These are phyloP conservation scores for Canavalia gladiata DNA, from an alignment of 306 rosid species.

Conservation along the genomic window DNA sequence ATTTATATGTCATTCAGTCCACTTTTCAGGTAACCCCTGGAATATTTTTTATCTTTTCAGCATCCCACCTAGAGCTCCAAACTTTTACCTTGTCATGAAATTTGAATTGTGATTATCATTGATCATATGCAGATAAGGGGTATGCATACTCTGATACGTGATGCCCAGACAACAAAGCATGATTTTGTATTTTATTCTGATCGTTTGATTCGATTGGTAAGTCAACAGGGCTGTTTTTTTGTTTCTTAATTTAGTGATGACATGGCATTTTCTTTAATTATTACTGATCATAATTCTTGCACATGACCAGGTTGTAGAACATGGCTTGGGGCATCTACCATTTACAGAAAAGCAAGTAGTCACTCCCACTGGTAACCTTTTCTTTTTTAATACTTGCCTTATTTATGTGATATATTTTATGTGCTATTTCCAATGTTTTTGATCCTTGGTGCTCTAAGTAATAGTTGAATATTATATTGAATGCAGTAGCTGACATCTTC, in stretches of 20 bases:
- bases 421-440: conserved; percentile 24
- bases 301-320: conserved; percentile 90
- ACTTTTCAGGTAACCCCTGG: conserved; percentile 84
- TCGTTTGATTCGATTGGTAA: conserved; percentile 92
- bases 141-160: conserved; percentile 98
- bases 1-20: conserved; percentile 89
- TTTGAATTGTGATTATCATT: conserved; percentile 34
- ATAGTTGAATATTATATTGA: conserved; percentile 10
- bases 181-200: conserved; percentile 97
- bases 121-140: conserved; percentile 83
- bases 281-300: conserved; percentile 42
- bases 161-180: conserved; percentile 94
- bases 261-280: conserved; percentile 31
- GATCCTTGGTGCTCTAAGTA: neutral
- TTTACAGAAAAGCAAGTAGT: conserved; percentile 95
- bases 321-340: conserved; percentile 98
- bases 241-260: conserved; percentile 35
- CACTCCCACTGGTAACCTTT: conserved; percentile 91
- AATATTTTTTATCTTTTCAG: conserved; percentile 17
- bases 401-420: conserved; percentile 19
- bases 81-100: neutral
- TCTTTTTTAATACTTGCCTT: conserved; percentile 35
- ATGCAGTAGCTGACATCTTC: neutral
- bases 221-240: conserved; percentile 48
- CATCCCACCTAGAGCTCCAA: conserved; percentile 33